phyloP scores from a whole-genome alignment of 371 early-diverging fungal genomes.

The Apophysomyces ossiformis region DNA sequence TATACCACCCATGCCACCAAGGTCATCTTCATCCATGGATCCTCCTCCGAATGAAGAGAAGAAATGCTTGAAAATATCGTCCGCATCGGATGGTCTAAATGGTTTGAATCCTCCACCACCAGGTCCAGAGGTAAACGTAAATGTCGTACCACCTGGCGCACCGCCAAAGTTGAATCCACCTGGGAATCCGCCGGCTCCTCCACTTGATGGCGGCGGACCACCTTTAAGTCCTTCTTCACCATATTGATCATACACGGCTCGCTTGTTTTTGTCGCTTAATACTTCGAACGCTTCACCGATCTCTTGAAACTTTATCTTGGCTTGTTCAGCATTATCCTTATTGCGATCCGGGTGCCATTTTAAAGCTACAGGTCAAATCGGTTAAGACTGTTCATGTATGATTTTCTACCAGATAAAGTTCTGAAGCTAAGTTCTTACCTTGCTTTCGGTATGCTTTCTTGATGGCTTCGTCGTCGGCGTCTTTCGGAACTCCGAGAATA shows the following conservation, averaged over 20 bases:
- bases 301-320: slow-evolving; percentile 31
- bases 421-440: slow-evolving; percentile 28
- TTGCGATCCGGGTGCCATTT: slow-evolving; percentile 61
- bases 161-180: slow-evolving; percentile 53
- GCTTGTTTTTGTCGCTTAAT: slow-evolving; percentile 90
- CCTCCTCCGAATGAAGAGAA: slow-evolving; percentile 72
- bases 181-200: slow-evolving; percentile 49
- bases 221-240: slow-evolving; percentile 93
- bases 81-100: slow-evolving; percentile 86
- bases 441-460: slow-evolving; percentile 93
- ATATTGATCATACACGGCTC: slow-evolving; percentile 85
- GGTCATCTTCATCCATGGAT: slow-evolving; percentile 3
- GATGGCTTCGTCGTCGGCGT: slow-evolving; percentile 84
- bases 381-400: neutral
- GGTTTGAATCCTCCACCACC: slow-evolving; percentile 68
- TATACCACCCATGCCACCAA: slow-evolving; percentile 48
- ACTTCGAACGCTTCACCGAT: slow-evolving; percentile 96
- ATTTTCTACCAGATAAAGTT: too few species aligned
- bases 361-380: slow-evolving; percentile 29
- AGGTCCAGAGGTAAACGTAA: slow-evolving; percentile 58
- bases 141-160: slow-evolving; percentile 55
- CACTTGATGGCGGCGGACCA: slow-evolving; percentile 40
- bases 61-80: slow-evolving; percentile 91
- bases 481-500: slow-evolving; percentile 84
- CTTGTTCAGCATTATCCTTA: slow-evolving; percentile 43